A percentile compares a stretch with the other conserved stretches of the same genome.
These are phyloP conservation scores for Kodamaea sp. DNA, from an alignment of 1,139 yeast genomes.

Conservation along the genomic window DNA sequence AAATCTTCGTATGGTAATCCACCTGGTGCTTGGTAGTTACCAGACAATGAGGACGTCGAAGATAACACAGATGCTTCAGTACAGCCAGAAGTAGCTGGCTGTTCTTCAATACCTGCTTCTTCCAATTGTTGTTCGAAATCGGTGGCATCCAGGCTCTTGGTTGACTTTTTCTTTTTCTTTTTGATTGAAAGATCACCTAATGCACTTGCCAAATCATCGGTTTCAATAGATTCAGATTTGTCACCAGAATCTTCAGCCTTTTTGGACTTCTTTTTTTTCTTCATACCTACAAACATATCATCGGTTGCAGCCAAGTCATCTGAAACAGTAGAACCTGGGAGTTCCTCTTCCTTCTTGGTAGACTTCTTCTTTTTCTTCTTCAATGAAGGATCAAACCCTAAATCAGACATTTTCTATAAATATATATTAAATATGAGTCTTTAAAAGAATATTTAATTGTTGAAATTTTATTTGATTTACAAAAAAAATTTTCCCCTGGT, in stretches of 20 bases:
- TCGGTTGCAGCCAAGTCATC: constrained; percentile 24
- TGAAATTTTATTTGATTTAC: background rate
- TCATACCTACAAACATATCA: constrained; percentile 53
- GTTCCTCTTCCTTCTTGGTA: constrained; percentile 38
- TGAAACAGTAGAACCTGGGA: constrained; percentile 26
- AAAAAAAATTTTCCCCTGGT: background rate
- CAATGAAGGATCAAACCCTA: constrained; percentile 73
- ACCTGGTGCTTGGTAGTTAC: constrained; percentile 32
- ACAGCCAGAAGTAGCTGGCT: constrained; percentile 25
- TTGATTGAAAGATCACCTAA: constrained; percentile 74
- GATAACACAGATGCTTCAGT: constrained; percentile 14
- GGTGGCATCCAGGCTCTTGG: constrained; percentile 53
- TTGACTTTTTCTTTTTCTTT: constrained; percentile 72
- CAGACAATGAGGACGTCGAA: constrained; percentile 6
- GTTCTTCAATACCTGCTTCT: constrained; percentile 78
- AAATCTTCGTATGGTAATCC: constrained; percentile 77
- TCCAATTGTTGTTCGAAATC: constrained; percentile 90
- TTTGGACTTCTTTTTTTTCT: constrained; percentile 51
- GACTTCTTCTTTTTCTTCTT: constrained; percentile 83
- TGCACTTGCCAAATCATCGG: constrained; percentile 58
- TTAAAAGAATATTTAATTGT: background rate
- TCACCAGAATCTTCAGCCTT: constrained; percentile 32
- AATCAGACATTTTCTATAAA: constrained; percentile 42
- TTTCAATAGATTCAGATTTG: constrained; percentile 33
- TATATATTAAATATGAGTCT: background rate